These are phyloP conservation scores for Sutorius eximius DNA, from an alignment of 1,284 basidiomycete genomes.

Conservation along the genomic window DNA sequence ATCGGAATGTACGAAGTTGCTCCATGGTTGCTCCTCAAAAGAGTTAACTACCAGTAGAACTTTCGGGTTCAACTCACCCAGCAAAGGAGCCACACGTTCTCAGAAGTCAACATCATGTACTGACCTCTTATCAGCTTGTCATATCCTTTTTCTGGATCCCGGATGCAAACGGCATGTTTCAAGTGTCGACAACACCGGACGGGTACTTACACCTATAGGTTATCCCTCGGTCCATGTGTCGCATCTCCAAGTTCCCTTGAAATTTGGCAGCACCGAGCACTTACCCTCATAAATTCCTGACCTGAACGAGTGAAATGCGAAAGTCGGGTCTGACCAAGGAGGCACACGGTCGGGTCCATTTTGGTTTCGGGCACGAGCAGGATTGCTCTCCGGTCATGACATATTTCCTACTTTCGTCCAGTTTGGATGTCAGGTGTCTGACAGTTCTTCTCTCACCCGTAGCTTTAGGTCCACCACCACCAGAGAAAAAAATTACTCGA, in stretches of 20 bases:
- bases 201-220: not conserved
- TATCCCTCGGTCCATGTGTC: not conserved
- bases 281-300: not conserved
- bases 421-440: not conserved
- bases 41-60: too few species aligned
- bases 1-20: too few species aligned
- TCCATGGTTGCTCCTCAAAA: too few species aligned
- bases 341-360: not conserved
- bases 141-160: not conserved
- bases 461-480: not conserved
- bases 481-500: not conserved
- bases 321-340: not conserved
- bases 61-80: too few species aligned
- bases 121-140: not conserved
- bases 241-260: not conserved
- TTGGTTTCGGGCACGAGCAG: not conserved
- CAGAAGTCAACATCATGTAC: not conserved
- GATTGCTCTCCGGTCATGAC: not conserved
- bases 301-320: not conserved
- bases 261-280: not conserved
- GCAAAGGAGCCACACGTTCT: too few species aligned
- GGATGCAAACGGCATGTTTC: not conserved
- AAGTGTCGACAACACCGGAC: not conserved
- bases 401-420: not conserved
- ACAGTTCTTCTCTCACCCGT: not conserved